A percentile compares a stretch with the other conserved stretches of the same genome.
Conservation (phyloP, 78 protist species). For the Tieghemostelium lacteum region DNA sequence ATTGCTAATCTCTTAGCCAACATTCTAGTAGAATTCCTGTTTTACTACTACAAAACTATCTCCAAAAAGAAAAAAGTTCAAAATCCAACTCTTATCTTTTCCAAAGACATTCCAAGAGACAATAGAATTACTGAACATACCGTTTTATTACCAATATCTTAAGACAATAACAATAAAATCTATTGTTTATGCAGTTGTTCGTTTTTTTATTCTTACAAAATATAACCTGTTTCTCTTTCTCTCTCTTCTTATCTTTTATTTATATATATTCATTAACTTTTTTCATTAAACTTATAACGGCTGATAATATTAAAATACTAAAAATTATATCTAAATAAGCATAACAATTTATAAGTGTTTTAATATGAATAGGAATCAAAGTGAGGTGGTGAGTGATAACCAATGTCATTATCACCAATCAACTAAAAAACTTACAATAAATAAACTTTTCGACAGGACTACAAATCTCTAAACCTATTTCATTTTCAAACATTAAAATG, state of each 20-base stretch:
- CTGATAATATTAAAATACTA: no score
- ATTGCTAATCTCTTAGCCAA: slow-evolving; percentile 26
- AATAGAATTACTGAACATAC: slow-evolving; percentile 27
- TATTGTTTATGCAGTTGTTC: slow-evolving; percentile 4
- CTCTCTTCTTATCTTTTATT: no score
- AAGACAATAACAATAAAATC: no score
- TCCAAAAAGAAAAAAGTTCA: slow-evolving; percentile 41
- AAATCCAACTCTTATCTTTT: slow-evolving; percentile 9
- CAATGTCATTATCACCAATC: no score
- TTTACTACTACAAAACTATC: slow-evolving; percentile 7
- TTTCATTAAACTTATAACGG: no score
- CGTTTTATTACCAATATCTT: slow-evolving; percentile 32
- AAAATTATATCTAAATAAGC: no score
- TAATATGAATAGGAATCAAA: no score
- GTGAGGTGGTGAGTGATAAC: no score
- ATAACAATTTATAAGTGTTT: no score
- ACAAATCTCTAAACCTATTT: background rate
- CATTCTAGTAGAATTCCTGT: slow-evolving; percentile 21
- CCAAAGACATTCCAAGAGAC: slow-evolving; percentile 41
- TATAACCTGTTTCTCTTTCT: no score
- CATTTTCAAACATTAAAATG: background rate
- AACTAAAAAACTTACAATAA: slow-evolving; percentile 3
- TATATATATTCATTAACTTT: no score
- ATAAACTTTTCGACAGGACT: background rate
- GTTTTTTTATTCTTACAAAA: no score